phyloP scores from a whole-genome alignment of 2,329 filamentous ascomycete species.

The Alternaria sp. region DNA sequence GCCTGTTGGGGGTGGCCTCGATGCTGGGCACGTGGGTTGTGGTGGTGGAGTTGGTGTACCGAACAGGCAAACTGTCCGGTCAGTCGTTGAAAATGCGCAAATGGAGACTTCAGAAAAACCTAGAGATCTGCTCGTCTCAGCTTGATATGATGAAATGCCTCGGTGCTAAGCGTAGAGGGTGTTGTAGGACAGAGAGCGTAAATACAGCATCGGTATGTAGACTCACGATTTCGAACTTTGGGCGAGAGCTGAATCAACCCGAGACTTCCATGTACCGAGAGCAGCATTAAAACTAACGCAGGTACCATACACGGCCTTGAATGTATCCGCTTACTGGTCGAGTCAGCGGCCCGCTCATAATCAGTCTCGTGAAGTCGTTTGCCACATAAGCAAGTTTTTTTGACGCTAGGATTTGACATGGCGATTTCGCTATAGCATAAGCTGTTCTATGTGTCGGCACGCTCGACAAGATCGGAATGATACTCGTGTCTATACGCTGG shows the following conservation, averaged over 20 bases:
- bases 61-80: constrained; percentile 5
- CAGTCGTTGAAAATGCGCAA: neutral
- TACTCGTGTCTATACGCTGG: neutral
- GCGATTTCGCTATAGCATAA: neutral
- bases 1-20: constrained; percentile 11
- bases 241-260: neutral
- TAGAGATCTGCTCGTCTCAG: neutral
- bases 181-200: neutral
- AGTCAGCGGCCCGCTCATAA: constrained; percentile 1
- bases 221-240: neutral
- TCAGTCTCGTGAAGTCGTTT: neutral
- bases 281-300: constrained; percentile 11
- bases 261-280: neutral
- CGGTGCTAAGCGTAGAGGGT: neutral
- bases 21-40: constrained; percentile 15
- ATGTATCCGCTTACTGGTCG: neutral
- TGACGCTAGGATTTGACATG: neutral
- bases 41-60: constrained; percentile 11
- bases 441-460: neutral
- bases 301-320: constrained; percentile 5
- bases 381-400: neutral
- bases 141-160: too few relatives aligned
- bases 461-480: neutral
- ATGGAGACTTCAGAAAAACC: neutral
- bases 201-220: neutral